A percentile compares a stretch with the other conserved stretches of the same genome.
These are phyloP conservation scores for Chrysanthemum makinoi DNA, from an alignment of 129 eudicot species.

Conservation along the genomic window DNA sequence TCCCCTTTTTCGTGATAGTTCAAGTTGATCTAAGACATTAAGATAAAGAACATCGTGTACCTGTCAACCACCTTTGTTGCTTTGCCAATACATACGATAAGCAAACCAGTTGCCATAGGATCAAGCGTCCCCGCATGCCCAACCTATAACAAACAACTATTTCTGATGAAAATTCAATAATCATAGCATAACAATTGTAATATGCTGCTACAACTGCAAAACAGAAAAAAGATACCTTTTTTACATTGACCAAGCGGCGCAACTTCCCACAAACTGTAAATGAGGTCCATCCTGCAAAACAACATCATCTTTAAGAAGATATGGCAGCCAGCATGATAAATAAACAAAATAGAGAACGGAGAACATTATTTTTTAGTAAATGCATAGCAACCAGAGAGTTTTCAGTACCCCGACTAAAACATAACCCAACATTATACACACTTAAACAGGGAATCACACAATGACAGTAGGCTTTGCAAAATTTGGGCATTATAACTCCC, in stretches of 20 bases:
- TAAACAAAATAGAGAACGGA: not conserved
- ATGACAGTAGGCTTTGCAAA: too few species aligned
- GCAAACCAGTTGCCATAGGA: conserved; percentile 98
- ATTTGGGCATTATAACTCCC: too few species aligned
- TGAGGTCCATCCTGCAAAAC: conserved; percentile 91
- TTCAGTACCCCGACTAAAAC: too few species aligned
- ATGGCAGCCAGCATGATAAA: not conserved
- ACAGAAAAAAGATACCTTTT: conserved; percentile 53
- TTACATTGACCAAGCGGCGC: conserved; percentile 82
- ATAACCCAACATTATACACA: too few species aligned
- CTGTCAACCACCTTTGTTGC: conserved; percentile 90
- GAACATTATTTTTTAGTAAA: not conserved
- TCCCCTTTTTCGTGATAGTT: not conserved
- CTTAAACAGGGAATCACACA: too few species aligned
- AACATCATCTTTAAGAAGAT: conserved; percentile 1
- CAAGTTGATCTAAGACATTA: not conserved
- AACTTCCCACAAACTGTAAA: conserved; percentile 98
- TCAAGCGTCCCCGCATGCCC: conserved; percentile 99
- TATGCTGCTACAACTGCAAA: conserved; percentile 6
- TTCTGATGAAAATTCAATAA: not conserved
- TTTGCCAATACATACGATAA: conserved; percentile 94
- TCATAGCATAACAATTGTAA: conserved; percentile 12
- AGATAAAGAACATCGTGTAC: conserved; percentile 34
- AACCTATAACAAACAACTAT: conserved; percentile 46
- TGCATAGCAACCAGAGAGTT: not conserved